These are phyloP conservation scores for Orbilia ellipsospora DNA, from an alignment of 2,329 filamentous ascomycete genomes.

Conservation along the genomic window DNA sequence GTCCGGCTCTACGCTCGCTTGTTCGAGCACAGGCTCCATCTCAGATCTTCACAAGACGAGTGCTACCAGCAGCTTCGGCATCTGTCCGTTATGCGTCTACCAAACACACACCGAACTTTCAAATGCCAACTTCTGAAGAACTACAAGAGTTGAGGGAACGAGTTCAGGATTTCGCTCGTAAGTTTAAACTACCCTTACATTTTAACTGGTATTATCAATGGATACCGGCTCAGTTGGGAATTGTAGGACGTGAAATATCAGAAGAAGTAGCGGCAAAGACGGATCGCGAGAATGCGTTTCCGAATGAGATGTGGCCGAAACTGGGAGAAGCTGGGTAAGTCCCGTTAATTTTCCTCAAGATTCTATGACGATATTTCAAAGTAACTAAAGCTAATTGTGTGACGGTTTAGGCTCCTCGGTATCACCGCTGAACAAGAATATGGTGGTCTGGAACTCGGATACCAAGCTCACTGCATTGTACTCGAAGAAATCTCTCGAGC, in stretches of 20 bases:
- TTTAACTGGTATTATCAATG: neutral
- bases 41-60: slow-evolving; percentile 60
- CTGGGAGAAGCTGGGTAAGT: slow-evolving; percentile 80
- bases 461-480: slow-evolving; percentile 94
- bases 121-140: slow-evolving; percentile 76
- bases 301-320: slow-evolving; percentile 90
- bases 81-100: slow-evolving; percentile 69
- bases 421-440: slow-evolving; percentile 94
- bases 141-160: slow-evolving; percentile 82
- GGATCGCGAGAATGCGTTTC: slow-evolving; percentile 89
- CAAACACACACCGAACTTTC: slow-evolving; percentile 74
- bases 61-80: slow-evolving; percentile 62
- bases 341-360: neutral
- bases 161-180: slow-evolving; percentile 84
- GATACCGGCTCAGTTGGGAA: neutral
- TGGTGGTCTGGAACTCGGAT: slow-evolving; percentile 89
- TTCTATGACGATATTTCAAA: neutral
- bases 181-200: slow-evolving; percentile 38
- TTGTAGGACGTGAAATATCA: slow-evolving; percentile 78
- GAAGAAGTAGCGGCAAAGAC: slow-evolving; percentile 83
- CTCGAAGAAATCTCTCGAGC: slow-evolving; percentile 95
- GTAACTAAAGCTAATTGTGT: slow-evolving; percentile 23
- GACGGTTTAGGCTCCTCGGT: slow-evolving; percentile 75
- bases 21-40: slow-evolving; percentile 5
- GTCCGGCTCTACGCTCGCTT: slow-evolving; percentile 27